phyloP scores from a whole-genome alignment of 495 filamentous ascomycete genomes.

The Neurospora hispaniola region DNA sequence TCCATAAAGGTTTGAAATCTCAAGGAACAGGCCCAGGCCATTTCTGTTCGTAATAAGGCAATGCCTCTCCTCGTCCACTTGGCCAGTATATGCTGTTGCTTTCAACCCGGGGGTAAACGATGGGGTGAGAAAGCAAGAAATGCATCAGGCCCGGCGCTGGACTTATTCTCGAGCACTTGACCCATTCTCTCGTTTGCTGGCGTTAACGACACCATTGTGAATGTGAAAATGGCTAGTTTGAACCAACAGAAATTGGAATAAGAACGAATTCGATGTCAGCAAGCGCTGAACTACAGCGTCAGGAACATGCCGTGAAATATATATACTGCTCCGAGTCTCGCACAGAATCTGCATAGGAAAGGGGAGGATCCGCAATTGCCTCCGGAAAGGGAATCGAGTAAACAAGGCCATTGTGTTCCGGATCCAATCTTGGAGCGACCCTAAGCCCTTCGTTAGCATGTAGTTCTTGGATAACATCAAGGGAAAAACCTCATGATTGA shows the following conservation, averaged over 20 bases:
- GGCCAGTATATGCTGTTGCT: no score
- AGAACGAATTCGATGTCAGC: neutral
- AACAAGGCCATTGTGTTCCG: neutral
- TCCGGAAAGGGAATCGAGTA: neutral
- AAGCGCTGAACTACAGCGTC: neutral
- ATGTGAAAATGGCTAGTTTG: neutral
- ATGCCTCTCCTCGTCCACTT: neutral
- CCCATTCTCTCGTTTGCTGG: no score
- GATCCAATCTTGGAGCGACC: neutral
- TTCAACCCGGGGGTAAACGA: no score
- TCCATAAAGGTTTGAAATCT: neutral
- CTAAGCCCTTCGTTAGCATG: neutral
- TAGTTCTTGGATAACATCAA: neutral
- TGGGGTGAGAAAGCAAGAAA: no score
- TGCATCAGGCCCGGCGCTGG: no score
- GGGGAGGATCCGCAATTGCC: neutral
- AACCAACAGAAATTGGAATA: neutral
- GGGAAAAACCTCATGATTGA: neutral
- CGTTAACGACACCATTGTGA: no score
- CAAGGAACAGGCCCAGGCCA: neutral
- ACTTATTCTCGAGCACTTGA: no score
- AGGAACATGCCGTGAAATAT: neutral
- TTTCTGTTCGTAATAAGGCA: neutral
- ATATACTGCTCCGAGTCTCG: neutral
- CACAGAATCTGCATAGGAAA: neutral